A percentile compares a stretch with the other conserved stretches of the same genome.
These are phyloP conservation scores for Exophiala alcalophila DNA, from an alignment of 2,329 filamentous ascomycete genomes.

Conservation along the genomic window DNA sequence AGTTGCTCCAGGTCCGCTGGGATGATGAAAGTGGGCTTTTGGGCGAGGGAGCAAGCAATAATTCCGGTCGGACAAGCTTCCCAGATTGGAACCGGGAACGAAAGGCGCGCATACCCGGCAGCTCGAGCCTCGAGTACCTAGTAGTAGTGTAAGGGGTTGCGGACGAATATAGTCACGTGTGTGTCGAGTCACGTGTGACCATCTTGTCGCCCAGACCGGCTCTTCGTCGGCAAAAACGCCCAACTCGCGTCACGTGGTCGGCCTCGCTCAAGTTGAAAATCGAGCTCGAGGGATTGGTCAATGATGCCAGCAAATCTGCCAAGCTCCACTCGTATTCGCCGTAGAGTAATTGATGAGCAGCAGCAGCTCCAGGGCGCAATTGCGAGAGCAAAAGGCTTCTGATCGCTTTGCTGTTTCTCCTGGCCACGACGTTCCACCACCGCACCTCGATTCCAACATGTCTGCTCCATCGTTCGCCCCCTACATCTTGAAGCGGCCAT, in stretches of 20 bases:
- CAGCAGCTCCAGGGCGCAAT: background rate
- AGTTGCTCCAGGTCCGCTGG: no score
- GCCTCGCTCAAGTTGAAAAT: no score
- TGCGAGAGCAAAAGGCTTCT: constrained; percentile 2
- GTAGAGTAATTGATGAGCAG: background rate
- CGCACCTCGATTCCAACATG: constrained; percentile 50
- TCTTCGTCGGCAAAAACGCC: no score
- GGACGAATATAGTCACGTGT: no score
- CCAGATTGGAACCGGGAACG: constrained; percentile 3
- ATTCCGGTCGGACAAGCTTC: constrained; percentile 14
- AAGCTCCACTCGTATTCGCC: constrained; percentile 6
- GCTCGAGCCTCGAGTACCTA: background rate
- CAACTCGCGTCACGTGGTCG: no score
- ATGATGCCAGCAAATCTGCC: no score
- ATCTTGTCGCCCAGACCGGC: no score
- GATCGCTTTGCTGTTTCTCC: constrained; percentile 1
- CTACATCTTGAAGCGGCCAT: constrained; percentile 79
- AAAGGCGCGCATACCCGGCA: no score
- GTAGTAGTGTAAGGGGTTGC: no score
- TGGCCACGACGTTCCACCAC: background rate
- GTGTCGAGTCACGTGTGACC: no score
- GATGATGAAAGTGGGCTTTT: constrained; percentile 17
- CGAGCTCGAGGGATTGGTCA: no score
- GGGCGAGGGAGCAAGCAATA: constrained; percentile 7
- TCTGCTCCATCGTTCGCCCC: constrained; percentile 69